Base-by-base conservation (phyloP, 768 basidiomycete genomes). In the Lepiota venenata region DNA sequence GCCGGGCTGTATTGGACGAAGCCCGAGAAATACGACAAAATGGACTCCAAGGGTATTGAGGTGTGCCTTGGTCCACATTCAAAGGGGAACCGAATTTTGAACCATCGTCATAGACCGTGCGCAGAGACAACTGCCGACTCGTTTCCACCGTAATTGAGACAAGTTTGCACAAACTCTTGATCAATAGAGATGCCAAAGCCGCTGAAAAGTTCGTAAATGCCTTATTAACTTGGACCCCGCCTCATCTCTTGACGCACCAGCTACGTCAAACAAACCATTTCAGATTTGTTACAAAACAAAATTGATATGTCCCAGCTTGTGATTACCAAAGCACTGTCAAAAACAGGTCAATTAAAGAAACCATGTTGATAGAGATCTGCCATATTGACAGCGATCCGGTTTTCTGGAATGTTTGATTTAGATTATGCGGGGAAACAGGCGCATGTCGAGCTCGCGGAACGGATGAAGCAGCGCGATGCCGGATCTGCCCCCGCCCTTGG, bases 1-100 rank as follows among this genome's bases (percentile, higher is more conserved):
- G 97, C 97, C 2, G 97, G 97, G 5, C 72, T 98, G 54, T 98
- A 99, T 66, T 99, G 97, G 97, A 98, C 97, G 1, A 86, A 83
- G 59, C 74, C 87, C 11, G 95, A 98, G 39, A 97, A 93, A 66
- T 96, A 91, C 61, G 97, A 99, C 70, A 98, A 98, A 74, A 98
- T 98, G 97, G 97, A 99, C 62, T 89, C 96, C 1, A 99, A 99
- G 73, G 97, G 97, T 64, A 98, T 99, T 55, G 97, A 99, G 82
- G 95, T 93, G 51, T 2, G 82, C 63, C 29, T 25, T 46, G 41
- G 37, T 3, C 37, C 20, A 3, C 12, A 36, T 55, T 20, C 18
- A 18, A 25, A 35, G 38, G 3, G 5, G 2, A 25, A 41, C 29
- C 39, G 22, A 56, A 7, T 45, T 47, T 46, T 29, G 41, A 22